Evolutionary conservation across 108 stramenopile genomes (phyloP).

Genomic region (Mediolabrus comicus): DNA sequence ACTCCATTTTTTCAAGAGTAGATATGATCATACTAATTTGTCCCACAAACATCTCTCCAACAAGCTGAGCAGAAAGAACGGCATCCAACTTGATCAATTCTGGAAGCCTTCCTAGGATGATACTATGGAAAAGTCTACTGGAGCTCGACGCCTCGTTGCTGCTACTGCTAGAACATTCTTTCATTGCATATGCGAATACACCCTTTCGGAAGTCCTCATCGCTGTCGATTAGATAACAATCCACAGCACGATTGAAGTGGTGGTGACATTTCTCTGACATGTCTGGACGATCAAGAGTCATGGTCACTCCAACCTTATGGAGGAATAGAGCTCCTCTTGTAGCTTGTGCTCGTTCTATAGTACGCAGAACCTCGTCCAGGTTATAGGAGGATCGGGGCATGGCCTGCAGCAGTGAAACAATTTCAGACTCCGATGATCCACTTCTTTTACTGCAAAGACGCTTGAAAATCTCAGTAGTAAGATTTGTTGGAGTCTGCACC

Average conservation of each 20-base stretch:
- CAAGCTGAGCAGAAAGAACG: slow-evolving; percentile 56
- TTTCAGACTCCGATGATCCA: slow-evolving; percentile 36
- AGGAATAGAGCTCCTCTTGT: slow-evolving; percentile 71
- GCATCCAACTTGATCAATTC: slow-evolving; percentile 64
- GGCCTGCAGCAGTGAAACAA: slow-evolving; percentile 63
- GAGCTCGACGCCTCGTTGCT: background rate
- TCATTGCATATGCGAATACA: slow-evolving; percentile 74
- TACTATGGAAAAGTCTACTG: slow-evolving; percentile 26
- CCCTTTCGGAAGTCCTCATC: slow-evolving; percentile 58
- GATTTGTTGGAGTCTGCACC: slow-evolving; percentile 55
- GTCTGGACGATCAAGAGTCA: slow-evolving; percentile 25
- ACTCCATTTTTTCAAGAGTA: slow-evolving; percentile 33
- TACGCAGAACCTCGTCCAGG: slow-evolving; percentile 52
- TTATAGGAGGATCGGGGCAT: slow-evolving; percentile 69
- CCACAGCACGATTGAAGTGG: slow-evolving; percentile 72
- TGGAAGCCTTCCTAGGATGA: slow-evolving; percentile 52
- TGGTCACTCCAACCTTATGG: slow-evolving; percentile 62
- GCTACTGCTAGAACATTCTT: slow-evolving; percentile 60
- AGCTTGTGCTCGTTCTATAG: slow-evolving; percentile 61
- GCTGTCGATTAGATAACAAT: slow-evolving; percentile 74
- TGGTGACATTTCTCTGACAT: slow-evolving; percentile 36
- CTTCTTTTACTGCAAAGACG: slow-evolving; percentile 51
- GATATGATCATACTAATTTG: slow-evolving; percentile 65
- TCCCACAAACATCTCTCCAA: slow-evolving; percentile 76
- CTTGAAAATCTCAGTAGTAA: slow-evolving; percentile 58